Percentiles rank a stretch among this genome's conserved stretches.
These are phyloP conservation scores for Backusella tuberculispora DNA, from an alignment of 192 early-diverging fungal species.

Conservation along the genomic window DNA sequence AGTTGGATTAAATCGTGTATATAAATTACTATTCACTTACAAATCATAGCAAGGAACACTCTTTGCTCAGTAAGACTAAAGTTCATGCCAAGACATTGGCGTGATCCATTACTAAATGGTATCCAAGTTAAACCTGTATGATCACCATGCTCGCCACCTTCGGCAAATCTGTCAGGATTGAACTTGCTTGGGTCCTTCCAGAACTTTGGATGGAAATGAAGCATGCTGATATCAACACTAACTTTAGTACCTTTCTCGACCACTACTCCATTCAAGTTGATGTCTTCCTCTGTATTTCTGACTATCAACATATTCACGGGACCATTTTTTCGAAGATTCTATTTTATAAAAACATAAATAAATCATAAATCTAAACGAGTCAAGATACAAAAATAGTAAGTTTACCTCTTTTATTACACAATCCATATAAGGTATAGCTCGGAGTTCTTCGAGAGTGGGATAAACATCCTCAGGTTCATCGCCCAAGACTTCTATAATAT, in stretches of 20 bases:
- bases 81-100: conserved; percentile 61
- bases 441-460: conserved; percentile 29
- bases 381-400: neutral
- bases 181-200: conserved; percentile 36
- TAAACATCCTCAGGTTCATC: conserved; percentile 27
- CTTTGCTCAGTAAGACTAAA: conserved; percentile 65
- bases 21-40: conserved; percentile 20
- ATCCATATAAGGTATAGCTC: conserved; percentile 29
- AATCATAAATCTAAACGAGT: neutral
- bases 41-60: conserved; percentile 56
- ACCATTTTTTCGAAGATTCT: conserved; percentile 1
- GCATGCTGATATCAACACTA: conserved; percentile 17
- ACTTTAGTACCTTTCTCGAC: conserved; percentile 52
- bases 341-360: neutral
- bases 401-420: conserved; percentile 33
- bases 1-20: neutral
- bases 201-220: conserved; percentile 29
- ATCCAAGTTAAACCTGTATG: conserved; percentile 35
- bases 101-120: conserved; percentile 59
- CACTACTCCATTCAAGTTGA: conserved; percentile 36
- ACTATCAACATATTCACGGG: neutral
- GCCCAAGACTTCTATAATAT: conserved; percentile 29
- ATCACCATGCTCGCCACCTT: conserved; percentile 21
- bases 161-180: conserved; percentile 37
- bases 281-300: conserved; percentile 28